phyloP scores from a whole-genome alignment of 2,329 filamentous ascomycete genomes.

The Fusarium continuum region DNA sequence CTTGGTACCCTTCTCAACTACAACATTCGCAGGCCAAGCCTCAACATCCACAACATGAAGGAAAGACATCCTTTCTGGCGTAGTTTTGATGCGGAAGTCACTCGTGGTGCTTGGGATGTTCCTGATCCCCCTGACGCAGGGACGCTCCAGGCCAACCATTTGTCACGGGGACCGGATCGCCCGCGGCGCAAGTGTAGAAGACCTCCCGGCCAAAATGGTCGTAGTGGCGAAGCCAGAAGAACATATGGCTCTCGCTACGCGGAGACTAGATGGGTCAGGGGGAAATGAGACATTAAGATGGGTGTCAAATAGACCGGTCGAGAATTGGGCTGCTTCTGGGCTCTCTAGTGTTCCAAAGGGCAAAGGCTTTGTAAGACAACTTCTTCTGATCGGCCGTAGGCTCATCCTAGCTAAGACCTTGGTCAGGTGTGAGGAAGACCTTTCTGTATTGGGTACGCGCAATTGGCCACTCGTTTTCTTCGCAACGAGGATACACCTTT shows the following conservation, averaged over 20 bases:
- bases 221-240: slow-evolving; percentile 69
- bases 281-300: slow-evolving; percentile 72
- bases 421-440: slow-evolving; percentile 64
- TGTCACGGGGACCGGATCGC: slow-evolving; percentile 68
- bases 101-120: slow-evolving; percentile 60
- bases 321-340: slow-evolving; percentile 65
- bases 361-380: slow-evolving; percentile 67
- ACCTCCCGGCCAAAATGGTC: slow-evolving; percentile 64
- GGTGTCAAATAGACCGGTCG: slow-evolving; percentile 65
- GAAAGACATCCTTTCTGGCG: slow-evolving; percentile 62
- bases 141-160: slow-evolving; percentile 72
- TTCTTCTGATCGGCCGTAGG: slow-evolving; percentile 45
- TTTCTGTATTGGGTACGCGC: slow-evolving; percentile 70
- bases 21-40: slow-evolving; percentile 71
- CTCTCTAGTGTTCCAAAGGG: slow-evolving; percentile 67
- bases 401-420: slow-evolving; percentile 46
- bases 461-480: slow-evolving; percentile 73
- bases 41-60: slow-evolving; percentile 69
- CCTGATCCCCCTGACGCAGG: slow-evolving; percentile 61
- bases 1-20: slow-evolving; percentile 57
- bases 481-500: slow-evolving; percentile 61
- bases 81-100: slow-evolving; percentile 68
- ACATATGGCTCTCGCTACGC: slow-evolving; percentile 67
- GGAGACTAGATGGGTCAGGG: slow-evolving; percentile 55
- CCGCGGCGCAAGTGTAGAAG: slow-evolving; percentile 71